Percentiles rank a stretch among this genome's conserved stretches.
Conservation (phyloP, 2,329 filamentous ascomycete species). For the Pestalotiopsis sp. region DNA sequence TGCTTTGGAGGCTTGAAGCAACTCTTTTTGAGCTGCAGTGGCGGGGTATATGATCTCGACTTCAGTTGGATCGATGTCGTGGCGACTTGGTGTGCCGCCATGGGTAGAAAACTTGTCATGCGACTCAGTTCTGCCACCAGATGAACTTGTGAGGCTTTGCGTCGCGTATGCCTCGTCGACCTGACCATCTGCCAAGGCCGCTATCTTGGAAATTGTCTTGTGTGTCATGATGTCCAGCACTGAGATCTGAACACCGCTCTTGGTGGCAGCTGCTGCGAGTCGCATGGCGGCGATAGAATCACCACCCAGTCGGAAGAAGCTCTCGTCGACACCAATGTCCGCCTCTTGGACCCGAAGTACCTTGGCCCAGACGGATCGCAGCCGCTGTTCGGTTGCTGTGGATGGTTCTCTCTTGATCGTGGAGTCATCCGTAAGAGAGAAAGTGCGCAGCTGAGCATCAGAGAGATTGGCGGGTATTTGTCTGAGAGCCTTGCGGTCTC, state of each 20-base stretch:
- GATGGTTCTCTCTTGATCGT: slow-evolving; percentile 11
- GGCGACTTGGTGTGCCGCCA: slow-evolving; percentile 3
- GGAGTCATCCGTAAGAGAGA: slow-evolving; percentile 10
- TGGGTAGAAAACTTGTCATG: background rate
- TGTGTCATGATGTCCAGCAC: slow-evolving; percentile 14
- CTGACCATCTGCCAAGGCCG: slow-evolving; percentile 8
- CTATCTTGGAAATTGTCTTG: slow-evolving; percentile 14
- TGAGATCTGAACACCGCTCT: slow-evolving; percentile 13
- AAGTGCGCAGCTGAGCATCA: slow-evolving; percentile 3
- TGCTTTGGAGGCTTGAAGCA: slow-evolving; percentile 2
- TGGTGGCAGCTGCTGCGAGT: slow-evolving; percentile 8
- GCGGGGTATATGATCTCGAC: slow-evolving; percentile 2
- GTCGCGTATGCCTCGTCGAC: slow-evolving; percentile 15
- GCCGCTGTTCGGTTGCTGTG: slow-evolving; percentile 9
- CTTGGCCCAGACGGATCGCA: slow-evolving; percentile 11
- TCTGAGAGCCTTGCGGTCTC: slow-evolving; percentile 5
- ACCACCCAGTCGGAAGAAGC: slow-evolving; percentile 11
- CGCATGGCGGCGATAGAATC: slow-evolving; percentile 11
- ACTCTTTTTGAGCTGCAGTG: slow-evolving; percentile 4
- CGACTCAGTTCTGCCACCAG: slow-evolving; percentile 1
- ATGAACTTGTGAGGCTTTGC: slow-evolving; percentile 14
- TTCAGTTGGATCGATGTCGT: slow-evolving; percentile 4
- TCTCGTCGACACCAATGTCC: slow-evolving; percentile 10
- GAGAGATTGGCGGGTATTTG: slow-evolving; percentile 3
- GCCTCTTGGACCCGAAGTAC: background rate